Evolutionary conservation across 441 rosid genomes (phyloP).

Genomic region (Hura crepitans): DNA sequence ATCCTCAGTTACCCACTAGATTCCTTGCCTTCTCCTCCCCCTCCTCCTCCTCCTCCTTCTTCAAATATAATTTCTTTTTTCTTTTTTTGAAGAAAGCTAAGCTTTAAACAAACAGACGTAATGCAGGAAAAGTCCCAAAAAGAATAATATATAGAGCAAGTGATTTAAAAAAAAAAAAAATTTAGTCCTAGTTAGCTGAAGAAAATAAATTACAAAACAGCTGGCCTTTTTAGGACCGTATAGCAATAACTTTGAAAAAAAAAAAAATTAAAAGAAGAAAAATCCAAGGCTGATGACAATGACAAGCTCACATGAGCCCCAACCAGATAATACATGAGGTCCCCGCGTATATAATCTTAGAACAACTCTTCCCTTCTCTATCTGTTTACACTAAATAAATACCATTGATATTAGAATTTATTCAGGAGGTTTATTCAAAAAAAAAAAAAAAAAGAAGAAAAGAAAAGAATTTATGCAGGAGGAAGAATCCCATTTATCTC

Average conservation of each 20-base stretch:
- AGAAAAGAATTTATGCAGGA: no score
- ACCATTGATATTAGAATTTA: no score
- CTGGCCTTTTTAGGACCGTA: constrained; percentile 31
- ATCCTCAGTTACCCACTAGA: neutral
- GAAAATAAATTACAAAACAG: constrained; percentile 25
- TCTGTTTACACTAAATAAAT: constrained; percentile 1
- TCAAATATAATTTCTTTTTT: neutral
- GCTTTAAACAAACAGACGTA: no score
- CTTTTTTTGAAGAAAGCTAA: neutral
- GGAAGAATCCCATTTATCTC: no score
- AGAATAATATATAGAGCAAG: neutral
- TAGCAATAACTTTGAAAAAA: neutral
- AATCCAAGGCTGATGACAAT: constrained; percentile 34
- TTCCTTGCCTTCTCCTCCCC: neutral
- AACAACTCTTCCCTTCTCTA: neutral
- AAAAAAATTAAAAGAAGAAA: constrained; percentile 3
- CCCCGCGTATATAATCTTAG: constrained; percentile 33
- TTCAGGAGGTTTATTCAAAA: no score
- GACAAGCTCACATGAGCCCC: constrained; percentile 50
- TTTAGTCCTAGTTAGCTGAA: neutral
- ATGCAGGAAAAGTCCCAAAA: neutral
- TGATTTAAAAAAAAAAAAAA: neutral
- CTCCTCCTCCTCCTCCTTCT: neutral
- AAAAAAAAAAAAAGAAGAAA: no score
- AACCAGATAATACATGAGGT: constrained; percentile 41